Conservation (phyloP, 805 yeast species). For the Pichia nakasei region DNA sequence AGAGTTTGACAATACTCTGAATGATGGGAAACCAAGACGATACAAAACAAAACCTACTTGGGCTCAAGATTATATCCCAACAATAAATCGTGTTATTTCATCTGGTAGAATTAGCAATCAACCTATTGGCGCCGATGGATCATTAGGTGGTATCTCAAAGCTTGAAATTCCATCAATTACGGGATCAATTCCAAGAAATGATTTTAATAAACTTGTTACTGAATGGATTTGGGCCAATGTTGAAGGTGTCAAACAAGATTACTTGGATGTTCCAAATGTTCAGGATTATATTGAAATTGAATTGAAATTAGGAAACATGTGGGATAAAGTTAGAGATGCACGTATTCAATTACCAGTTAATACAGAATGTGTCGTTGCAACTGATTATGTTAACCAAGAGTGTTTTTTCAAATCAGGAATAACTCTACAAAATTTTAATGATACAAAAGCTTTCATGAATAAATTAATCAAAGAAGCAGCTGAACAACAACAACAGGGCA, state of each 20-base stretch:
- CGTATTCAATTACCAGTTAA: slow-evolving; percentile 58
- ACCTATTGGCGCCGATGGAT: slow-evolving; percentile 5
- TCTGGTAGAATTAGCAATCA: slow-evolving; percentile 1
- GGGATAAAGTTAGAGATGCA: slow-evolving; percentile 53
- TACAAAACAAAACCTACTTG: slow-evolving; percentile 66
- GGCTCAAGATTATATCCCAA: slow-evolving; percentile 70
- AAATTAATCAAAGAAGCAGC: slow-evolving; percentile 35
- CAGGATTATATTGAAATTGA: slow-evolving; percentile 61
- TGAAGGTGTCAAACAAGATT: slow-evolving; percentile 49
- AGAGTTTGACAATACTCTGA: slow-evolving; percentile 4
- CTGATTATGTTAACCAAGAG: slow-evolving; percentile 42
- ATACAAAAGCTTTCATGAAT: slow-evolving; percentile 43
- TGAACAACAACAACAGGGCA: slow-evolving; percentile 11
- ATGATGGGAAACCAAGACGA: slow-evolving; percentile 44
- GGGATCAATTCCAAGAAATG: slow-evolving; percentile 71
- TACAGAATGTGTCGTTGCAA: slow-evolving; percentile 51
- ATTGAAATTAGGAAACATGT: slow-evolving; percentile 62
- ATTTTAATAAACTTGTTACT: slow-evolving; percentile 69
- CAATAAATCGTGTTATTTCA: slow-evolving; percentile 10
- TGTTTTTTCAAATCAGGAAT: slow-evolving; percentile 58
- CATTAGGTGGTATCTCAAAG: slow-evolving; percentile 14
- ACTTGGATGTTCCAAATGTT: slow-evolving; percentile 26
- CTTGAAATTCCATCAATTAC: slow-evolving; percentile 43
- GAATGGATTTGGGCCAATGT: slow-evolving; percentile 86
- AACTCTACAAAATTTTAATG: slow-evolving; percentile 52